Evolutionary conservation across 352 stramenopile species (phyloP).

Genomic region (Globisporangium nodosum): DNA sequence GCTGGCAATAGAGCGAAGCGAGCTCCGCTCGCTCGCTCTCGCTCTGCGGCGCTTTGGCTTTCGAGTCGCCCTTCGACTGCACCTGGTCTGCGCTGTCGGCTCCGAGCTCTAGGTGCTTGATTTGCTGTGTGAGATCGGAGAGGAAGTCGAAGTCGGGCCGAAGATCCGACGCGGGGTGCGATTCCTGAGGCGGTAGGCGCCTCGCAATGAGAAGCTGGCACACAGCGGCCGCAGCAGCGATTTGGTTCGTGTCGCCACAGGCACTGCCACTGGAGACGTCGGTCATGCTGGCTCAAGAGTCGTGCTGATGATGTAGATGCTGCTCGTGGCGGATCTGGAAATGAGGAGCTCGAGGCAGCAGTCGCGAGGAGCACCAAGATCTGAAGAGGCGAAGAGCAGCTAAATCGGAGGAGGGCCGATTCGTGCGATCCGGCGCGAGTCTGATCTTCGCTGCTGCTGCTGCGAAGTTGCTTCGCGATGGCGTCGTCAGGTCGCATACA

Average conservation of each 20-base stretch:
- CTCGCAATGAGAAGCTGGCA: slow-evolving; percentile 3
- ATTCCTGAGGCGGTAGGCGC: neutral
- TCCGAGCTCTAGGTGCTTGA: slow-evolving; percentile 1
- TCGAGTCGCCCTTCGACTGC: neutral
- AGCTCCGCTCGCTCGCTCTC: slow-evolving; percentile 12
- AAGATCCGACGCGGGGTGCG: neutral
- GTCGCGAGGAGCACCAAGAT: too few relatives aligned
- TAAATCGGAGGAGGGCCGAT: too few relatives aligned
- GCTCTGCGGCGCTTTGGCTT: neutral
- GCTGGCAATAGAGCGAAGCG: slow-evolving; percentile 26
- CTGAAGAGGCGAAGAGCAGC: too few relatives aligned
- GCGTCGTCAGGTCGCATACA: too few relatives aligned
- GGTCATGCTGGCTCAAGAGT: neutral
- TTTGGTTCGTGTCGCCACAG: slow-evolving; percentile 5
- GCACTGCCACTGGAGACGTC: neutral
- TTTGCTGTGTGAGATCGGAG: slow-evolving; percentile 7
- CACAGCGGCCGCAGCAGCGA: neutral
- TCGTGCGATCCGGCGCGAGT: too few relatives aligned
- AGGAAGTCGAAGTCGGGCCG: slow-evolving; percentile 4
- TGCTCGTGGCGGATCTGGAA: neutral
- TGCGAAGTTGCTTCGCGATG: too few relatives aligned
- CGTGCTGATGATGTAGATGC: too few relatives aligned
- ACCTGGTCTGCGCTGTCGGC: neutral
- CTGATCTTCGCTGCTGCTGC: too few relatives aligned
- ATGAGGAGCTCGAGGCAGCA: neutral